phyloP scores from a whole-genome alignment of 441 rosid genomes.

The Rhodomyrtus psidioides region DNA sequence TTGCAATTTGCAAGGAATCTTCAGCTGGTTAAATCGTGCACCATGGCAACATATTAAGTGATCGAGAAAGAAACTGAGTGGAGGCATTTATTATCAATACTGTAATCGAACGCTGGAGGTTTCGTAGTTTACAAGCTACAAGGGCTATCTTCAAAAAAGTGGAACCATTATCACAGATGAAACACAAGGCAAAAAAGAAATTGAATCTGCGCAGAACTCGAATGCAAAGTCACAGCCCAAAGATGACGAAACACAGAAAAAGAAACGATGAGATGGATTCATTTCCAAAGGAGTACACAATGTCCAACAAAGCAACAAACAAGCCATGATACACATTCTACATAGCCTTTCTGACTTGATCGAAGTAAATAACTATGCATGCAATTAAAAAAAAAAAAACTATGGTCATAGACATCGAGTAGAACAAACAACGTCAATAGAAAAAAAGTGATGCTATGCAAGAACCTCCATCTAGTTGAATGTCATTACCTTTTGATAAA shows the following conservation, averaged over 20 bases:
- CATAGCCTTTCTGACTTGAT: neutral
- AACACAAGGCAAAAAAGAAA: neutral
- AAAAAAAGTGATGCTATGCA: neutral
- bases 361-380: neutral
- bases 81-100: neutral
- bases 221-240: neutral
- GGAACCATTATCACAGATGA: neutral
- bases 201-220: neutral
- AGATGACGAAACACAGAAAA: neutral
- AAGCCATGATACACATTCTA: neutral
- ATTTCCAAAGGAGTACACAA: neutral
- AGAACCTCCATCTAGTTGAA: neutral
- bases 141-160: neutral
- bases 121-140: neutral
- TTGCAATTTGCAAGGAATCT: neutral
- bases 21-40: neutral
- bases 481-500: constrained; percentile 76
- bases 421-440: neutral
- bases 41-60: neutral
- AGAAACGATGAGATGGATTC: neutral
- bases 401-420: neutral
- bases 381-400: neutral
- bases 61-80: neutral
- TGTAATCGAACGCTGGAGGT: neutral
- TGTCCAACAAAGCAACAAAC: neutral